Evolutionary conservation across 2,329 filamentous ascomycete genomes (phyloP).

Genomic region (Alternaria sp.): DNA sequence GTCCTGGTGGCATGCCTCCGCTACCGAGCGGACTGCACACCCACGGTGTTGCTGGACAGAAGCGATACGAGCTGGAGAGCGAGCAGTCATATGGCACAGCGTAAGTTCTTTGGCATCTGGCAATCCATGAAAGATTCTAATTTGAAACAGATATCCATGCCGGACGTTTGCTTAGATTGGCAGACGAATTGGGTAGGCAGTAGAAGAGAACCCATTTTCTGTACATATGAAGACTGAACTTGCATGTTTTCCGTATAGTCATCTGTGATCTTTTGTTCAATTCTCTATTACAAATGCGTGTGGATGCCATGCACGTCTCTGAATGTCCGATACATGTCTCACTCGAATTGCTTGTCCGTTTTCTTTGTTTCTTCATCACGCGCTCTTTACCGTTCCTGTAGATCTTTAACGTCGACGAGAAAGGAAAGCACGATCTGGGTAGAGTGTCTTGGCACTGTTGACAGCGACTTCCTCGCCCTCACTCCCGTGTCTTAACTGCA

Average conservation of each 20-base stretch:
- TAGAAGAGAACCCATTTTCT: slow-evolving; percentile 31
- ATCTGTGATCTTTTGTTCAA: slow-evolving; percentile 2
- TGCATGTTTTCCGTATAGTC: slow-evolving; percentile 12
- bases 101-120: slow-evolving; percentile 42
- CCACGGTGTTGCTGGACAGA: slow-evolving; percentile 64
- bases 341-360: neutral
- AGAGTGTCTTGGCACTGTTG: slow-evolving; percentile 30
- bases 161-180: slow-evolving; percentile 52
- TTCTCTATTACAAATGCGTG: neutral
- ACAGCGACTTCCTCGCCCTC: slow-evolving; percentile 24
- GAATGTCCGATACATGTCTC: neutral
- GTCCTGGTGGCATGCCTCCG: slow-evolving; percentile 84
- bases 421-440: slow-evolving; percentile 17
- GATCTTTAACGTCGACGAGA: slow-evolving; percentile 1
- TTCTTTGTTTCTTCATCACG: neutral
- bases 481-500: slow-evolving; percentile 9
- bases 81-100: slow-evolving; percentile 71
- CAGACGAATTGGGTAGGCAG: slow-evolving; percentile 10
- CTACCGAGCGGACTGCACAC: slow-evolving; percentile 74
- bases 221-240: slow-evolving; percentile 41
- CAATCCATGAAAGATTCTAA: slow-evolving; percentile 23
- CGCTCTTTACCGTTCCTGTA: neutral
- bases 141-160: slow-evolving; percentile 54
- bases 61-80: slow-evolving; percentile 72
- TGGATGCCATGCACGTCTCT: neutral